These are phyloP conservation scores for Fraxinus nigra DNA, from an alignment of 305 asterid species.

Conservation along the genomic window DNA sequence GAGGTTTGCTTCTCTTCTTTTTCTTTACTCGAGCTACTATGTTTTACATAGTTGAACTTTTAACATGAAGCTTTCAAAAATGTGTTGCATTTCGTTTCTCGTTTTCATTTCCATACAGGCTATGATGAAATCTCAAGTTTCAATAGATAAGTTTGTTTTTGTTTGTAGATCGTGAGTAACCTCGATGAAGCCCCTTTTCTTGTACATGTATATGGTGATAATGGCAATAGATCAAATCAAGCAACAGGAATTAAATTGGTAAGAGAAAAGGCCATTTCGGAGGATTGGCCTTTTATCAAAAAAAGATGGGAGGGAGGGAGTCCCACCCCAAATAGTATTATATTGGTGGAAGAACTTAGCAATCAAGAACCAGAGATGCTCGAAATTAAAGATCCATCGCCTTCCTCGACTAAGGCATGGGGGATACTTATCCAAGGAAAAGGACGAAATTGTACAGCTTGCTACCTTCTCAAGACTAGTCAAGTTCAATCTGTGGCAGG, in stretches of 20 bases:
- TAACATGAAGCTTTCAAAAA: no score
- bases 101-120: neutral
- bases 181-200: conserved; percentile 31
- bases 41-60: no score
- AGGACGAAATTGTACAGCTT: conserved; percentile 24
- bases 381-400: neutral
- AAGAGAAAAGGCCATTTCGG: conserved; percentile 19
- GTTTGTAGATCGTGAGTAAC: conserved; percentile 25
- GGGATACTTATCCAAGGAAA: conserved; percentile 28
- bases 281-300: conserved; percentile 19
- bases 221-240: conserved; percentile 3
- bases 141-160: neutral
- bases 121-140: neutral
- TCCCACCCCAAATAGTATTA: conserved; percentile 14
- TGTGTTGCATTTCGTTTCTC: neutral
- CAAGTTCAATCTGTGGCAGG: conserved; percentile 20
- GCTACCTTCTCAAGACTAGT: conserved; percentile 26
- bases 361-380: neutral
- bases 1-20: neutral
- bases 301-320: conserved; percentile 20
- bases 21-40: neutral
- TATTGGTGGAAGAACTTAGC: conserved; percentile 22
- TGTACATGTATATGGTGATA: conserved; percentile 20
- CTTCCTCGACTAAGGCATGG: conserved; percentile 16
- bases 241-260: neutral